Conservation (phyloP, 192 early-diverging fungal species). For the Endogone sp. region DNA sequence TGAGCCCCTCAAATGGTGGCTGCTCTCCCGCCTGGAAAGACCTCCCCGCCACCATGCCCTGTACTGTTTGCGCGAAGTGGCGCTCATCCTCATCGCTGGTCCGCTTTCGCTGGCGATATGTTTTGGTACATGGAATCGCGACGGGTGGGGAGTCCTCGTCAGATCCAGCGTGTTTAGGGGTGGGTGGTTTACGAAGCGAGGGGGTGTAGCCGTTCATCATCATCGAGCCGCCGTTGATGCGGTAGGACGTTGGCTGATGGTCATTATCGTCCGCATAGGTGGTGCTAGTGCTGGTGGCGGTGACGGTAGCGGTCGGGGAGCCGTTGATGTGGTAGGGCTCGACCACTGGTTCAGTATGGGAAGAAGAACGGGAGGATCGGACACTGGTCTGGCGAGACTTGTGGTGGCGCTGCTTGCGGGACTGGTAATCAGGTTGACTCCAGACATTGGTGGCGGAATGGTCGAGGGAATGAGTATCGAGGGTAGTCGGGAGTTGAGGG, state of each 20-base stretch:
- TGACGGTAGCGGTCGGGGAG: background rate
- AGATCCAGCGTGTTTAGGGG: background rate
- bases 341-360: background rate
- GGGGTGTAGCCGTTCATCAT: background rate
- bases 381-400: background rate
- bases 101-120: background rate
- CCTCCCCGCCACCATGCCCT: background rate
- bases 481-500: background rate
- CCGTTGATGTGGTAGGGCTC: background rate
- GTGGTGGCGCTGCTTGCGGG: background rate
- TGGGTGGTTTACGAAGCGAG: background rate
- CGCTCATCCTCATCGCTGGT: background rate
- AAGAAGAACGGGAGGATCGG: background rate
- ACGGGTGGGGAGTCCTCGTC: background rate
- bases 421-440: background rate
- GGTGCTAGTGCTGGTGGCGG: background rate
- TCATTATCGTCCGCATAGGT: background rate
- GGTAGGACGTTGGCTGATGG: background rate
- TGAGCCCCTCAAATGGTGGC: no score
- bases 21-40: background rate
- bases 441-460: background rate
- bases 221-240: background rate
- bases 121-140: background rate
- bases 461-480: background rate
- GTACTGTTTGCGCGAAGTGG: no score